Percentiles rank a stretch among this genome's conserved stretches.
These are phyloP conservation scores for Paecilomyces sp. DNA, from an alignment of 2,329 filamentous ascomycete species.

Conservation along the genomic window DNA sequence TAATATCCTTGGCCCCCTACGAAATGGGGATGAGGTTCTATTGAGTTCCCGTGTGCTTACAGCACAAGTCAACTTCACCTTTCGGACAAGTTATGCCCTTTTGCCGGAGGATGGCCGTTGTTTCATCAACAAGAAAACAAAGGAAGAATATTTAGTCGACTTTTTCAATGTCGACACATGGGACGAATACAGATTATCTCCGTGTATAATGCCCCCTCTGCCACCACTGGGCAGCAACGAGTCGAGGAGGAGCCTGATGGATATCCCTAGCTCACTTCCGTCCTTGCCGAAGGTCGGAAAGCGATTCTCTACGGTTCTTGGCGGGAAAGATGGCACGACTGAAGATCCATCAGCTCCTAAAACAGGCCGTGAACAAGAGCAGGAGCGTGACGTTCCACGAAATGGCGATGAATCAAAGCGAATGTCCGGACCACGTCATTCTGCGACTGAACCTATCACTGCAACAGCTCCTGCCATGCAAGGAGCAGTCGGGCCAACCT, in stretches of 20 bases:
- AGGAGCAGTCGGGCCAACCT: constrained; percentile 17
- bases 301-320: constrained; percentile 26
- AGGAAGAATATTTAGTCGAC: constrained; percentile 72
- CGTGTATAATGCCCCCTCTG: constrained; percentile 63
- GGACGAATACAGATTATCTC: constrained; percentile 70
- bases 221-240: constrained; percentile 44
- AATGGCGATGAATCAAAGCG: background rate
- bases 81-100: constrained; percentile 77
- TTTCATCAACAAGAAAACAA: constrained; percentile 76
- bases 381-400: constrained; percentile 4
- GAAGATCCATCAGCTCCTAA: constrained; percentile 9
- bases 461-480: constrained; percentile 23
- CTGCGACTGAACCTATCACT: constrained; percentile 4
- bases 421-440: background rate
- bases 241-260: constrained; percentile 22
- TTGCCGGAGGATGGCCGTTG: constrained; percentile 81
- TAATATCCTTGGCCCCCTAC: constrained; percentile 82
- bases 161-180: constrained; percentile 77
- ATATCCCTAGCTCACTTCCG: constrained; percentile 29
- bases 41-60: constrained; percentile 85
- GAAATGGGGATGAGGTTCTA: constrained; percentile 87
- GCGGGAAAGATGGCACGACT: constrained; percentile 11
- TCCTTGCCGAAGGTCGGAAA: constrained; percentile 16
- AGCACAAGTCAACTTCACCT: constrained; percentile 86
- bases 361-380: constrained; percentile 6